Evolutionary conservation across 495 filamentous ascomycete genomes (phyloP).

Genomic region (Penicillium lividum): DNA sequence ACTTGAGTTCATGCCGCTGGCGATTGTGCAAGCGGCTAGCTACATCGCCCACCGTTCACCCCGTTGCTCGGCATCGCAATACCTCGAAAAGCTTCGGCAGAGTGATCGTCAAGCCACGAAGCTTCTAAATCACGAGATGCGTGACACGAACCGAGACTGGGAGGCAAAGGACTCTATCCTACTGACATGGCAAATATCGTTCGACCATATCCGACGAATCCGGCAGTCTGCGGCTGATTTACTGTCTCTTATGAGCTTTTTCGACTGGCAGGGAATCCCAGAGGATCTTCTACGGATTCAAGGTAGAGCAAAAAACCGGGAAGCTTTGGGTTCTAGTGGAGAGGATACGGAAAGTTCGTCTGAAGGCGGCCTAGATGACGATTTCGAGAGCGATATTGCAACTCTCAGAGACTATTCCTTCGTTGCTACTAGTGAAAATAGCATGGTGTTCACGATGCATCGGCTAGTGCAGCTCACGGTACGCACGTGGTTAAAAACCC

Average conservation of each 20-base stretch:
- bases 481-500: constrained; percentile 25
- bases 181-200: too few relatives aligned
- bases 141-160: constrained; percentile 21
- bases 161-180: constrained; percentile 27
- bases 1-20: constrained; percentile 46
- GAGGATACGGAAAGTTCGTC: background rate
- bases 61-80: constrained; percentile 30
- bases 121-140: constrained; percentile 6
- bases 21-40: constrained; percentile 51
- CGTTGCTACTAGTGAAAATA: constrained; percentile 21
- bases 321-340: background rate
- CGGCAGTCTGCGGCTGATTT: too few relatives aligned
- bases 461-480: constrained; percentile 28
- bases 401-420: constrained; percentile 44
- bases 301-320: background rate
- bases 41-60: constrained; percentile 40
- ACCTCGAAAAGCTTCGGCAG: constrained; percentile 36
- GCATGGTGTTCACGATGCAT: constrained; percentile 22
- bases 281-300: constrained; percentile 12
- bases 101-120: constrained; percentile 5
- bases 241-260: constrained; percentile 23
- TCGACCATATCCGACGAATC: too few relatives aligned
- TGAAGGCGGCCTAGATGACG: background rate
- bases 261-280: constrained; percentile 19
- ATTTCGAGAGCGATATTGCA: constrained; percentile 45